Conservation (phyloP, 352 stramenopile species). For the Globisporangium splendens region DNA sequence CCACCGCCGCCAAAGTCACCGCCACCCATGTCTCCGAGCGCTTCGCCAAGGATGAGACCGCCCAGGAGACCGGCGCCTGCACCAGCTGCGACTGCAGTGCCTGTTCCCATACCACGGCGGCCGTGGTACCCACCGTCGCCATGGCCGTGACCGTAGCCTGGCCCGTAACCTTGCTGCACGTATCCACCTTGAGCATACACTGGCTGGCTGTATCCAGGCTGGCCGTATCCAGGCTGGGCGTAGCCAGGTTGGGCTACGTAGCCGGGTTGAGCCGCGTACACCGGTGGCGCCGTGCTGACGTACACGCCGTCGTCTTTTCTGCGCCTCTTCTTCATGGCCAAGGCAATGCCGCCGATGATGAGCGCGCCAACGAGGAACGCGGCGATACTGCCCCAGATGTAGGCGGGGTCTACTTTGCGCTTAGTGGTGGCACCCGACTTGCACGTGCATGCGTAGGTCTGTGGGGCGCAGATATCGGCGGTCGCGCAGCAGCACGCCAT, state of each 20-base stretch:
- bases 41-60: slow-evolving; percentile 34
- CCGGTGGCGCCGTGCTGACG: slow-evolving; percentile 2
- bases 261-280: slow-evolving; percentile 9
- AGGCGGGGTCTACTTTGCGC: slow-evolving; percentile 13
- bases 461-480: slow-evolving; percentile 24
- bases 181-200: slow-evolving; percentile 12
- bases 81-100: slow-evolving; percentile 29
- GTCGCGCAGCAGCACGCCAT: slow-evolving; percentile 51
- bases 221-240: slow-evolving; percentile 22
- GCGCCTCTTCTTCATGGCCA: slow-evolving; percentile 33
- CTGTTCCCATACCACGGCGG: slow-evolving; percentile 32
- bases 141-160: slow-evolving; percentile 1
- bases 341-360: slow-evolving; percentile 27
- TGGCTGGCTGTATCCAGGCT: slow-evolving; percentile 12
- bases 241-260: slow-evolving; percentile 16
- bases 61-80: slow-evolving; percentile 35
- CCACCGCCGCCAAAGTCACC: slow-evolving; percentile 18
- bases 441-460: slow-evolving; percentile 40
- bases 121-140: slow-evolving; percentile 14
- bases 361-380: slow-evolving; percentile 26
- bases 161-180: slow-evolving; percentile 17
- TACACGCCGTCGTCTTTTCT: slow-evolving; percentile 13
- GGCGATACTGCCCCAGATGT: slow-evolving; percentile 23
- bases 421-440: not conserved
- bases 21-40: slow-evolving; percentile 31